phyloP scores from a whole-genome alignment of 2,329 filamentous ascomycete genomes.

The Pseudogymnoascus sp. region DNA sequence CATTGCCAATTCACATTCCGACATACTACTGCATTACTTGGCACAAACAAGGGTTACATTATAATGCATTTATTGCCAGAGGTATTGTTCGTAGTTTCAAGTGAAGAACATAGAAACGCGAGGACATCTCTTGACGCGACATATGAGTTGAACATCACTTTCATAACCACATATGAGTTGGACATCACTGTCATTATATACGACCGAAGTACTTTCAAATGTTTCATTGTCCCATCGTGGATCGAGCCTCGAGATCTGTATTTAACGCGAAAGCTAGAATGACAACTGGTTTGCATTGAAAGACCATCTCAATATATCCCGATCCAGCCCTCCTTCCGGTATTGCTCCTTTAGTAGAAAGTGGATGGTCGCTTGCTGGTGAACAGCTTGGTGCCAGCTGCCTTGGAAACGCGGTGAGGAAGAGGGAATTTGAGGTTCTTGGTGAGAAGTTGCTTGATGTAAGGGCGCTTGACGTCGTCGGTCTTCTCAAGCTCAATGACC shows the following conservation, averaged over 20 bases:
- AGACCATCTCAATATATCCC: conserved; percentile 26
- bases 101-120: not conserved
- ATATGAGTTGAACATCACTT: not conserved
- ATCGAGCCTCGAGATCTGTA: conserved; percentile 13
- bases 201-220: conserved; percentile 4
- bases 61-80: not conserved
- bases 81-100: not conserved
- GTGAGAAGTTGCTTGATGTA: conserved; percentile 98
- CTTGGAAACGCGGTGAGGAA: conserved; percentile 91
- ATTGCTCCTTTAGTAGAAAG: conserved; percentile 78
- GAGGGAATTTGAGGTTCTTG: conserved; percentile 96
- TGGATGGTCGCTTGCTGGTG: conserved; percentile 85
- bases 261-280: conserved; percentile 23
- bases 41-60: not conserved
- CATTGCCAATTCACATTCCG: not conserved
- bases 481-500: conserved; percentile 95
- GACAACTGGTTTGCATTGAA: conserved; percentile 31
- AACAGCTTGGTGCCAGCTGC: conserved; percentile 83
- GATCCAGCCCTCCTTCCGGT: conserved; percentile 13
- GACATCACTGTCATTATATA: not conserved
- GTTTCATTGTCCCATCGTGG: conserved; percentile 8
- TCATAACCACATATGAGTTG: not conserved
- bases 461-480: conserved; percentile 88
- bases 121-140: not conserved
- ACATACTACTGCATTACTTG: not conserved